Conservation (phyloP, 23 red algal species). For the Gracilaria vermiculophylla region DNA sequence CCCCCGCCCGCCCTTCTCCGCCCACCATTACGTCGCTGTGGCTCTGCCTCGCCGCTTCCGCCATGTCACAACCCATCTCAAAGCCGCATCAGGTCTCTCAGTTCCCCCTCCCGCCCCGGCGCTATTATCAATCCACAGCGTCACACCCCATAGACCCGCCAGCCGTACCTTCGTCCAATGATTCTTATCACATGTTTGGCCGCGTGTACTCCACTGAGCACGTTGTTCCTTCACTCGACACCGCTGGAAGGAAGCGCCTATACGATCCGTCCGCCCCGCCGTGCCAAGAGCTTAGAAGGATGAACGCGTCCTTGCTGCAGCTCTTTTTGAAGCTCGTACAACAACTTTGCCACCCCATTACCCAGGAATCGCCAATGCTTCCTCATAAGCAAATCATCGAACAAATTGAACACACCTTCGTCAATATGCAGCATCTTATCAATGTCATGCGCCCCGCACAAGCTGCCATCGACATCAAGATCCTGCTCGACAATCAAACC, state of each 20-base stretch:
- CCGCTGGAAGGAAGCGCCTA: constrained; percentile 22
- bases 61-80: neutral
- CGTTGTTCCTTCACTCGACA: constrained; percentile 23
- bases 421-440: constrained; percentile 68
- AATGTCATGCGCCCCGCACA: constrained; percentile 58
- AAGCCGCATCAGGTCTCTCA: constrained; percentile 49
- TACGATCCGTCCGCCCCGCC: constrained; percentile 37
- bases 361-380: neutral
- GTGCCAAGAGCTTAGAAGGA: constrained; percentile 23
- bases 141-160: constrained; percentile 24
- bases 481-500: constrained; percentile 46
- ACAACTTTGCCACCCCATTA: constrained; percentile 31
- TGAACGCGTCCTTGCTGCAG: constrained; percentile 36
- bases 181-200: constrained; percentile 61
- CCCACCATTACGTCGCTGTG: too few relatives aligned
- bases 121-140: constrained; percentile 49
- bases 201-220: constrained; percentile 44
- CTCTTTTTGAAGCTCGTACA: constrained; percentile 46
- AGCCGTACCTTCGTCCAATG: constrained; percentile 24
- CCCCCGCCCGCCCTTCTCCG: neutral
- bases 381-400: constrained; percentile 19
- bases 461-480: constrained; percentile 56
- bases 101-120: constrained; percentile 57
- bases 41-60: neutral
- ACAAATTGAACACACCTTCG: constrained; percentile 35